These are phyloP conservation scores for Rhizoclosmatium sp. DNA, from an alignment of 192 early-diverging fungal genomes.

Conservation along the genomic window DNA sequence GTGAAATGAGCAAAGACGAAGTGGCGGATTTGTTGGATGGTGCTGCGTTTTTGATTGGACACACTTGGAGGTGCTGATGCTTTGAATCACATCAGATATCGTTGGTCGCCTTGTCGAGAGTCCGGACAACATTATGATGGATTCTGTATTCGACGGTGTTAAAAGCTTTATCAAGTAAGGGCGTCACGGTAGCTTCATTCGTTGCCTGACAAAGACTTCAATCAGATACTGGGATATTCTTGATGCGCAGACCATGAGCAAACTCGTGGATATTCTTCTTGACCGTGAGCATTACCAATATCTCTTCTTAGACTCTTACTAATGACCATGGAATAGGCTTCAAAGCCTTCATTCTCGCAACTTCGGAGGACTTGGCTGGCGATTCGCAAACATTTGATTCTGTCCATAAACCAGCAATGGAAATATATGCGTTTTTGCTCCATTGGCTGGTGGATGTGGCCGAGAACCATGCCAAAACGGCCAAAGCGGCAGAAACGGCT, in stretches of 20 bases:
- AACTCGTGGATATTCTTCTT: conserved; percentile 74
- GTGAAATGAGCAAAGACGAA: conserved; percentile 8
- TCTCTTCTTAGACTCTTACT: neutral
- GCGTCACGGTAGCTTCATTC: neutral
- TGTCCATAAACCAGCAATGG: conserved; percentile 67
- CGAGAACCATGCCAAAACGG: conserved; percentile 48
- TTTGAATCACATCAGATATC: conserved; percentile 37
- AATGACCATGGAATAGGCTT: neutral
- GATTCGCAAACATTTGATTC: conserved; percentile 67
- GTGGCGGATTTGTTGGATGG: conserved; percentile 21
- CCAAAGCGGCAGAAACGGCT: conserved; percentile 15
- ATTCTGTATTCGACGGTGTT: conserved; percentile 63
- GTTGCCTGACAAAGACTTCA: neutral
- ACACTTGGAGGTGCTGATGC: neutral
- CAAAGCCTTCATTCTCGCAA: conserved; percentile 13
- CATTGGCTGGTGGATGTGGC: conserved; percentile 80
- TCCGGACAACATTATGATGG: conserved; percentile 40
- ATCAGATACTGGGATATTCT: conserved; percentile 61
- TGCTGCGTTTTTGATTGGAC: neutral
- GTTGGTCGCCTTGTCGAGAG: conserved; percentile 49
- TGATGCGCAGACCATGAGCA: conserved; percentile 55
- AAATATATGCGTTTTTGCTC: conserved; percentile 85
- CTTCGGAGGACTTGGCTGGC: conserved; percentile 9
- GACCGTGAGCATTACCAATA: conserved; percentile 57
- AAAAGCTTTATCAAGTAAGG: conserved; percentile 74